These are phyloP conservation scores for Haplosporangium sp. DNA, from an alignment of 371 early-diverging fungal species.

Conservation along the genomic window DNA sequence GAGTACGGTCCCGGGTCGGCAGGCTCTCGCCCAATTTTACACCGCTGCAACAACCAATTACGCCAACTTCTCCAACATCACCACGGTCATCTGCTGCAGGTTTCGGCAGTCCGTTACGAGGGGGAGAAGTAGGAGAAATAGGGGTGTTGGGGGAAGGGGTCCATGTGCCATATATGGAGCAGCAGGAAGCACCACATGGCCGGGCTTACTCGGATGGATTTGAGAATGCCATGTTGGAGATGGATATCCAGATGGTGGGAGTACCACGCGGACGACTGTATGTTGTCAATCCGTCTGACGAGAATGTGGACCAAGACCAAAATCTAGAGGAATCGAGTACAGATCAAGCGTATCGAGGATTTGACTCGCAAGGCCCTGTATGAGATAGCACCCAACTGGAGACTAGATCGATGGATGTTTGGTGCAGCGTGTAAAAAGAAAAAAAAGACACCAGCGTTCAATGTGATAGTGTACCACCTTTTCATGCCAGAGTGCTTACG, in stretches of 20 bases:
- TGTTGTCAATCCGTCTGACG: constrained; percentile 51
- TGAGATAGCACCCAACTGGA: too few relatives aligned
- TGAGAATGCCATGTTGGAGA: constrained; percentile 43
- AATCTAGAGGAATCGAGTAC: neutral
- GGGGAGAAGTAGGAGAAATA: neutral
- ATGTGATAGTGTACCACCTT: too few relatives aligned
- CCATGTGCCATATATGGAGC: neutral
- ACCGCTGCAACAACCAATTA: constrained; percentile 36
- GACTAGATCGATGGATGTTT: too few relatives aligned
- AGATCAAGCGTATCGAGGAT: constrained; percentile 3
- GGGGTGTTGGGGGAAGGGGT: neutral
- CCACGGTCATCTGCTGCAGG: constrained; percentile 26
- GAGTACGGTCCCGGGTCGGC: constrained; percentile 43
- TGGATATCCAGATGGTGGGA: constrained; percentile 53
- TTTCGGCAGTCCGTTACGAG: neutral
- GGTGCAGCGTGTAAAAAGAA: too few relatives aligned
- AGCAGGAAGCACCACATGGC: constrained; percentile 11
- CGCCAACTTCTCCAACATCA: constrained; percentile 22
- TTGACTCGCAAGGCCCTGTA: constrained; percentile 20
- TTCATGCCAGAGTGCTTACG: too few relatives aligned
- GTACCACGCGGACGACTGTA: constrained; percentile 47
- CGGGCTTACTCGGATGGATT: constrained; percentile 51
- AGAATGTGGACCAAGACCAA: constrained; percentile 1
- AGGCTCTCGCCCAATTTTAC: constrained; percentile 31
- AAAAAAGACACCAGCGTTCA: too few relatives aligned